Conservation (phyloP, 1,284 basidiomycete genomes). For the Fomitopsis betulina region DNA sequence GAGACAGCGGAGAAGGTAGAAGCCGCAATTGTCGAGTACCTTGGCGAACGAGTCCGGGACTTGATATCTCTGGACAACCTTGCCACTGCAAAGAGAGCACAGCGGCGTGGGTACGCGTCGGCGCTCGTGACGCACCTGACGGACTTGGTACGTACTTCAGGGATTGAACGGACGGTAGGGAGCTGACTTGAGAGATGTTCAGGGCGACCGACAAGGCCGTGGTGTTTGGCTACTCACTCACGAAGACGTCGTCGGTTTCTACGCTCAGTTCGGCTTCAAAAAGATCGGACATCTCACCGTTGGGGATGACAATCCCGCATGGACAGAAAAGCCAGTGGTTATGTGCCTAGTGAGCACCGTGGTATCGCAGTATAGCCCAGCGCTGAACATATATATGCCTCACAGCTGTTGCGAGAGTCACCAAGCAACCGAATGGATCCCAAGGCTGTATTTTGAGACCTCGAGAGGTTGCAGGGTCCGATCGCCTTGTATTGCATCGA, state of each 20-base stretch:
- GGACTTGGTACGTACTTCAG: background rate
- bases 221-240: slow-evolving; percentile 2
- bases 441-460: background rate
- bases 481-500: background rate
- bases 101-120: slow-evolving; percentile 5
- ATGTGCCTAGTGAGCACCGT: background rate
- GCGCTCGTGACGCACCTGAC: background rate
- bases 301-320: slow-evolving; percentile 5
- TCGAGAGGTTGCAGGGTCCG: background rate
- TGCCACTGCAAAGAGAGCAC: background rate
- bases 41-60: background rate
- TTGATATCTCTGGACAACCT: slow-evolving; percentile 1
- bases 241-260: background rate
- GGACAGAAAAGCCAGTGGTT: slow-evolving; percentile 1
- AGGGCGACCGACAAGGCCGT: slow-evolving; percentile 3
- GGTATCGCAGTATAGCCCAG: background rate
- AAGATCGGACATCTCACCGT: background rate
- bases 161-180: background rate
- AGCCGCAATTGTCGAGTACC: too few relatives aligned
- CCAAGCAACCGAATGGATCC: background rate
- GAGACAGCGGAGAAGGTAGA: background rate
- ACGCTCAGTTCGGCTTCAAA: background rate
- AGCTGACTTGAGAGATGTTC: background rate
- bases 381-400: background rate
- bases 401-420: background rate